Percentiles rank a stretch among this genome's conserved stretches.
phyloP scores from a whole-genome alignment of 2,329 filamentous ascomycete species.

The Curvularia hawaiiensis region DNA sequence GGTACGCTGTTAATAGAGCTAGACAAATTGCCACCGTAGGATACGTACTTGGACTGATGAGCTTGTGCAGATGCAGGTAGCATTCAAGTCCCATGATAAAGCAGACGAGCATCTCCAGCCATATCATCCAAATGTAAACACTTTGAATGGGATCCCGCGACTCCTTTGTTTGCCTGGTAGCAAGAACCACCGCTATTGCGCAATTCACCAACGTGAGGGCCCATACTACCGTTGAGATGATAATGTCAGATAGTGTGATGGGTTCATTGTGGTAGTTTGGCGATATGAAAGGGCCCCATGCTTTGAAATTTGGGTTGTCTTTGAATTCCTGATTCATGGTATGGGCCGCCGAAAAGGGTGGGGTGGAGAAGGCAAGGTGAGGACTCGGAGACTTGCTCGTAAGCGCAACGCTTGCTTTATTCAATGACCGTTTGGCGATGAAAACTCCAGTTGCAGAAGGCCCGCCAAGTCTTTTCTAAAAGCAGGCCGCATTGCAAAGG shows the following conservation, averaged over 20 bases:
- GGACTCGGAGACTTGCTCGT: neutral
- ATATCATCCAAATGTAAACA: slow-evolving; percentile 56
- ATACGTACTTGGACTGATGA: slow-evolving; percentile 42
- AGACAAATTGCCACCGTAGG: too few species aligned
- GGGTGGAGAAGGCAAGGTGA: neutral
- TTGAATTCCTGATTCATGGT: slow-evolving; percentile 27
- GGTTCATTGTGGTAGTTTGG: slow-evolving; percentile 29
- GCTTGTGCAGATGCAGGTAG: slow-evolving; percentile 43
- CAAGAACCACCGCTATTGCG: slow-evolving; percentile 41
- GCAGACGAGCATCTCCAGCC: slow-evolving; percentile 53
- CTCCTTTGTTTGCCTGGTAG: slow-evolving; percentile 32
- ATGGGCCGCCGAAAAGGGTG: neutral
- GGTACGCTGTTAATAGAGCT: slow-evolving; percentile 1
- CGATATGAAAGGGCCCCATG: slow-evolving; percentile 36
- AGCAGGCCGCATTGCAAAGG: slow-evolving; percentile 15
- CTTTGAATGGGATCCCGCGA: slow-evolving; percentile 42
- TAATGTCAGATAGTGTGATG: slow-evolving; percentile 39
- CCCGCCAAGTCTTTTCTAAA: slow-evolving; percentile 18
- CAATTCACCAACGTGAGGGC: slow-evolving; percentile 35
- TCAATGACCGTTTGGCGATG: neutral
- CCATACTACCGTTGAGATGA: slow-evolving; percentile 40
- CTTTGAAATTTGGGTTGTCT: slow-evolving; percentile 23
- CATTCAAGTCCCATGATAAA: slow-evolving; percentile 51
- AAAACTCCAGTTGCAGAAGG: slow-evolving; percentile 1
- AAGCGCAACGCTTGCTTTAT: slow-evolving; percentile 8